Base-by-base conservation (phyloP, 441 rosid genomes). In the Eruca vesicaria region DNA sequence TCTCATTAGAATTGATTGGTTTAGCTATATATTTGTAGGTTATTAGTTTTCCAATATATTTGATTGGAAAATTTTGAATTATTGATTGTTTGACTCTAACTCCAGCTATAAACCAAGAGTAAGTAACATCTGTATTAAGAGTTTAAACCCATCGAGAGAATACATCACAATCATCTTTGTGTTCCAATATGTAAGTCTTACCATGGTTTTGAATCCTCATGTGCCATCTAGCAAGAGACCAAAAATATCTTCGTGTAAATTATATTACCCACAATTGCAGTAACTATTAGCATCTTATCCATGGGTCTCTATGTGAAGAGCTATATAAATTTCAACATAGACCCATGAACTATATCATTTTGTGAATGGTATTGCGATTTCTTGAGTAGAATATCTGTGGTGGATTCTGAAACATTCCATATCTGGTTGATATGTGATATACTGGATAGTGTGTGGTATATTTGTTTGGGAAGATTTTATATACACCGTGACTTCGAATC, bases 51-150 rank as follows among this genome's bases (percentile, higher is more conserved):
- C 94, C 75, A 88, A 88, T 82, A 90, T 93, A 31, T 95, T 93
- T 74, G 95, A 95, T 85, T 96, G 99, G 99, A 96, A 97, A 67
- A 83, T 93, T 41, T 80, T 96, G 88, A 96, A 96, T 88, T 87
- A 92, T 76, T 98, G 98, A 11, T 98, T 90, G 79, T 78, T 82
- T 6, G 84, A 63, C 50, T 62, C 81, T 36, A 78, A 67, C 33
- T 89, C 99, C 26, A 73, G 74, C 66, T 87, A 98, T 64, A 86
- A 88, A 85, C 86, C 98, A 63, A 88, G 92, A 89, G 87, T 82
- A 77, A 81, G 88, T 79, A 91, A 84, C 68, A 81, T 88, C 78
- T 58, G 43, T 76, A 62, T 59, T 29, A 35, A 18, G 9, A 41
- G 9, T 50, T n/a, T 36, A 20, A 19, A 32, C n/a, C 36, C 48